phyloP scores from a whole-genome alignment of 805 yeast genomes.

The Candida caryicola region DNA sequence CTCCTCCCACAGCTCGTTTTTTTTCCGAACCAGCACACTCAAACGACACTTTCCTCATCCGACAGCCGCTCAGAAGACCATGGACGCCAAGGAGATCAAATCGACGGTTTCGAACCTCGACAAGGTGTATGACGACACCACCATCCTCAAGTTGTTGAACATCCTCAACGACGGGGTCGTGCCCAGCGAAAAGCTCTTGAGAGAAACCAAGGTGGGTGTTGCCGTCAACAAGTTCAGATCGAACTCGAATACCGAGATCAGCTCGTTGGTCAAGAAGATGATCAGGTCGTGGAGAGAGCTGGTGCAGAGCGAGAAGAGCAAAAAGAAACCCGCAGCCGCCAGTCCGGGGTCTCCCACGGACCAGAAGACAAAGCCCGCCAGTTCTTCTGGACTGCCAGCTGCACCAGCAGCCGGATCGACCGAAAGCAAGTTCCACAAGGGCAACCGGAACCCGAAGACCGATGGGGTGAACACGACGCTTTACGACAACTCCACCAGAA shows the following conservation, averaged over 20 bases:
- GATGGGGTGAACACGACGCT: constrained; percentile 75
- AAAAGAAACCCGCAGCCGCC: constrained; percentile 24
- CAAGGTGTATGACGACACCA: constrained; percentile 60
- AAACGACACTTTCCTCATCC: neutral
- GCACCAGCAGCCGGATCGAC: constrained; percentile 21
- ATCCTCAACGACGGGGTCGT: constrained; percentile 65
- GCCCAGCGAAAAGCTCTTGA: constrained; percentile 80
- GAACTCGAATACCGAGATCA: constrained; percentile 62
- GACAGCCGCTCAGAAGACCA: constrained; percentile 16
- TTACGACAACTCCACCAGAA: constrained; percentile 77
- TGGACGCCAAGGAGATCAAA: constrained; percentile 75
- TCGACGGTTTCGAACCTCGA: constrained; percentile 71
- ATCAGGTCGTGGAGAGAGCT: constrained; percentile 89
- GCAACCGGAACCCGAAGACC: constrained; percentile 72
- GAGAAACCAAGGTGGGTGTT: constrained; percentile 96
- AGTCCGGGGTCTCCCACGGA: neutral
- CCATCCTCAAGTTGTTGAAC: constrained; percentile 63
- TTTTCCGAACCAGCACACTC: neutral
- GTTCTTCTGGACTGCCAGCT: constrained; percentile 2
- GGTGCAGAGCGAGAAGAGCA: constrained; percentile 63
- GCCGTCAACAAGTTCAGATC: constrained; percentile 87
- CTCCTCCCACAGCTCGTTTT: constrained; percentile 1
- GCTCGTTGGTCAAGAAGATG: constrained; percentile 72
- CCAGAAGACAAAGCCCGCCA: neutral
- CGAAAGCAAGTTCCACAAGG: constrained; percentile 39